Conservation (phyloP, 176 grass and related monocot species). For the Cocos nucifera region DNA sequence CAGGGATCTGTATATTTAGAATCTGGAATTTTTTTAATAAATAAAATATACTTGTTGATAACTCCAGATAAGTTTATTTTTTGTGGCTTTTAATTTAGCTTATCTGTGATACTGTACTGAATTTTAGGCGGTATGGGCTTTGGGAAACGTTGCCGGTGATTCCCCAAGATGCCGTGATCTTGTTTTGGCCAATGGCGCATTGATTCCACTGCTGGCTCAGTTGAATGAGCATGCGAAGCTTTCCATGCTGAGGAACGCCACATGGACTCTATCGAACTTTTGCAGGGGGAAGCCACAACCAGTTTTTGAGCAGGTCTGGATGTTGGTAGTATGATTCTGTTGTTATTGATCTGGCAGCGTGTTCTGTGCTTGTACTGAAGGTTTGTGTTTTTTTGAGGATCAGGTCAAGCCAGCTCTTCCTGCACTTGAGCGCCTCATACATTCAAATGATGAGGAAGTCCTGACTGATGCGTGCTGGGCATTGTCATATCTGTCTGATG, state of each 20-base stretch:
- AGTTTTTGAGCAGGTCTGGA: constrained; percentile 67
- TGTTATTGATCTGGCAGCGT: not conserved
- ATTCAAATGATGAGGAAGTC: constrained; percentile 87
- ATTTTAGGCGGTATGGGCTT: constrained; percentile 79
- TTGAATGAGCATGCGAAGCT: constrained; percentile 88
- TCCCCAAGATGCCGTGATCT: constrained; percentile 82
- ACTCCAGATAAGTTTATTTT: not conserved
- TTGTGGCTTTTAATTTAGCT: not conserved
- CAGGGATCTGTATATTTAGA: too few relatives aligned
- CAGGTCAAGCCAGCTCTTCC: constrained; percentile 82
- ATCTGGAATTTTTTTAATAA: too few relatives aligned
- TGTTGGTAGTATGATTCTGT: not conserved
- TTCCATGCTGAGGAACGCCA: constrained; percentile 91
- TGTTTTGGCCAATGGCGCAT: constrained; percentile 54
- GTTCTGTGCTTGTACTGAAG: not conserved
- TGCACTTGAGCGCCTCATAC: constrained; percentile 76
- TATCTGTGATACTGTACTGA: not conserved
- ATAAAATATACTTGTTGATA: too few relatives aligned
- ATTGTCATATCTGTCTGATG: constrained; percentile 84
- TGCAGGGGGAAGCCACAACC: constrained; percentile 91
- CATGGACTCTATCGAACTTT: constrained; percentile 94
- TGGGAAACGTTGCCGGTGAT: constrained; percentile 95
- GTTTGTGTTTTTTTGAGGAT: not conserved
- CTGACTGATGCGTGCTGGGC: constrained; percentile 96
- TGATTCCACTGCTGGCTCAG: constrained; percentile 64